Evolutionary conservation across 208 protist genomes (phyloP), one percentile per base, ranked within the genome.

Genomic region (Trypanosoma lewisi): DNA sequence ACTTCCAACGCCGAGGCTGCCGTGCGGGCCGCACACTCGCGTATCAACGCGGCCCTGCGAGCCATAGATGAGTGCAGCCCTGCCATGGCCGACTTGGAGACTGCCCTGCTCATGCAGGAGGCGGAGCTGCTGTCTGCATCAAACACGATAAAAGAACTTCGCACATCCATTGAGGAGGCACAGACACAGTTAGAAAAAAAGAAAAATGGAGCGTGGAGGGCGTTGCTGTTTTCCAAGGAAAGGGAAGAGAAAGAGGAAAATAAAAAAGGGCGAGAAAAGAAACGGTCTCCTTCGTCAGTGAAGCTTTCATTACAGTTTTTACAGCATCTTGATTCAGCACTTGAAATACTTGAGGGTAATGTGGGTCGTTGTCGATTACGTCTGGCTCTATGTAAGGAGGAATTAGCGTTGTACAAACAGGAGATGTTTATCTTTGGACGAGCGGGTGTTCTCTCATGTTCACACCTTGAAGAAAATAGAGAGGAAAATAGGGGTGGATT

Each of bases 331-430:
- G 65, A 73, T n/a, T 57, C 74, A 25, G 65, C 64, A 2, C 52
- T 92, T n/a, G 50, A 55, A 21, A 65, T 71, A 25, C 57, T 87
- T 14, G 70, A 79, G 42, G 57, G 50, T 14, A 57, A 33, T 2
- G 68, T 89, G 12, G 73, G 78, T 34, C 49, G 63, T 0, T 70
- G 67, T 19, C 73, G 85, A 0, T 63, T 92, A 34, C 60, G 59
- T 4, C 65, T 95, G 21, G 67, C 78, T 9, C 73, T 95, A 4
- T 89, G 86, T 47, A 93, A 92, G 63, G 85, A 93, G 52, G 86
- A 95, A 41, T 34, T 95, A 12, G 81, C 78, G 4, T 59, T 92
- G 4, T 95, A 85, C 70, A 89, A 88, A 59, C 69, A 54, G 2
- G 79, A 92, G 36, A 74, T 87, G 44, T 77, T 73, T 50, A n/a